Evolutionary conservation across 1,284 basidiomycete species (phyloP).

Genomic region (Boletus mariae): DNA sequence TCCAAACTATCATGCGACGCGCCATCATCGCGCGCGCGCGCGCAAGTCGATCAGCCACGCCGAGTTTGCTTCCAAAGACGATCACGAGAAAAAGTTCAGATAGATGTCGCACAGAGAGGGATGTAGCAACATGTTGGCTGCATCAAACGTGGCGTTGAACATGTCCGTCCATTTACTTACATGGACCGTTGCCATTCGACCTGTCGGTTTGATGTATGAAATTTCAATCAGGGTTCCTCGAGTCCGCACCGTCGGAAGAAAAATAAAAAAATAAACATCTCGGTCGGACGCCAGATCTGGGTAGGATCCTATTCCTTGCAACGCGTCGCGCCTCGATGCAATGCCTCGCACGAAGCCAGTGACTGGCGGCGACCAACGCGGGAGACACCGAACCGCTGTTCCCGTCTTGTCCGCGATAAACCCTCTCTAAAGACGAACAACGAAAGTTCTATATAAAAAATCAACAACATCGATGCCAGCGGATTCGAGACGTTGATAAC

Average conservation of each 20-base stretch:
- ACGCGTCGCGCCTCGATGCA: background rate
- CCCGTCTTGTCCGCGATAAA: slow-evolving; percentile 1
- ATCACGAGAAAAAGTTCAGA: background rate
- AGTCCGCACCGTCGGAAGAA: background rate
- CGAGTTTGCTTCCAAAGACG: background rate
- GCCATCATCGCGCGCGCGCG: background rate
- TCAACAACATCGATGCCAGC: background rate
- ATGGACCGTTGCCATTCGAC: background rate
- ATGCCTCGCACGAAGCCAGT: background rate
- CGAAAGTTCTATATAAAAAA: background rate
- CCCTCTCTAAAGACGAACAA: background rate
- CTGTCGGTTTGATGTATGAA: background rate
- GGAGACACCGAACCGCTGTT: background rate
- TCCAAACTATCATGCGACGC: background rate
- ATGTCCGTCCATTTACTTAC: background rate
- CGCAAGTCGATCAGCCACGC: background rate
- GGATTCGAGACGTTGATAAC: background rate
- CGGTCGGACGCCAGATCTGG: background rate
- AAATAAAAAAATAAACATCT: background rate
- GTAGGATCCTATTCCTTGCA: background rate
- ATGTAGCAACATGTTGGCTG: background rate
- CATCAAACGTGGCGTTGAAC: background rate
- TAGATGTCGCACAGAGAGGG: too few relatives aligned
- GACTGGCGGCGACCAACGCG: background rate
- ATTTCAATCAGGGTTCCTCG: background rate